phyloP scores from a whole-genome alignment of 257 asterid genomes.

The Paulownia fortunei region DNA sequence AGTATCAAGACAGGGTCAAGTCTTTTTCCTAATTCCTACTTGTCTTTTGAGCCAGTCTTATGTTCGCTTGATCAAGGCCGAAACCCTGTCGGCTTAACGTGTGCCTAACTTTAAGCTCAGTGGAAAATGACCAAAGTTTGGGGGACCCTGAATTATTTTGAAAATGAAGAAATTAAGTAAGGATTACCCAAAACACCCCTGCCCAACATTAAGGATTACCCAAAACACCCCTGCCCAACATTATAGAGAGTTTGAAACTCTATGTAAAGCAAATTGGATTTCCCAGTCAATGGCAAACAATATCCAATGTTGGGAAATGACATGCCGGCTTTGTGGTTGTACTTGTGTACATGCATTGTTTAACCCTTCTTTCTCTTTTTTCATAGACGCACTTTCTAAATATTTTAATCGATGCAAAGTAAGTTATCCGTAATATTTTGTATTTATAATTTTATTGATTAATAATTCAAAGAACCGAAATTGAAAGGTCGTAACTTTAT shows the following conservation, averaged over 20 bases:
- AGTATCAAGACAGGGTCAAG: background rate
- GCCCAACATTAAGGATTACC: background rate
- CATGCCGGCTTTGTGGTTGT: background rate
- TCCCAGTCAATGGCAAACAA: background rate
- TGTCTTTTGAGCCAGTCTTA: background rate
- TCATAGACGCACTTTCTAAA: background rate
- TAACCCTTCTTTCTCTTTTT: background rate
- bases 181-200: background rate
- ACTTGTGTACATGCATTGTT: conserved; percentile 10
- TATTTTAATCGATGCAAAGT: too few relatives aligned
- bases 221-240: background rate
- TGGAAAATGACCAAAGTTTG: background rate
- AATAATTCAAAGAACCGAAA: too few relatives aligned
- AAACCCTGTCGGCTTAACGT: background rate
- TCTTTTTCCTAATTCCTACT: conserved; percentile 6
- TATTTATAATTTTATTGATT: too few relatives aligned
- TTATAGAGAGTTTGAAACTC: background rate
- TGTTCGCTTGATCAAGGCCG: background rate
- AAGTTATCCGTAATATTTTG: too few relatives aligned
- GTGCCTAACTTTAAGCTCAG: background rate
- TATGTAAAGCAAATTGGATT: background rate
- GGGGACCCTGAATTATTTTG: background rate
- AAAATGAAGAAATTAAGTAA: background rate
- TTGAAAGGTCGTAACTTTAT: too few relatives aligned
- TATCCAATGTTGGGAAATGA: background rate